phyloP scores from a whole-genome alignment of 2,329 filamentous ascomycete species.

The Cercospora zeina region DNA sequence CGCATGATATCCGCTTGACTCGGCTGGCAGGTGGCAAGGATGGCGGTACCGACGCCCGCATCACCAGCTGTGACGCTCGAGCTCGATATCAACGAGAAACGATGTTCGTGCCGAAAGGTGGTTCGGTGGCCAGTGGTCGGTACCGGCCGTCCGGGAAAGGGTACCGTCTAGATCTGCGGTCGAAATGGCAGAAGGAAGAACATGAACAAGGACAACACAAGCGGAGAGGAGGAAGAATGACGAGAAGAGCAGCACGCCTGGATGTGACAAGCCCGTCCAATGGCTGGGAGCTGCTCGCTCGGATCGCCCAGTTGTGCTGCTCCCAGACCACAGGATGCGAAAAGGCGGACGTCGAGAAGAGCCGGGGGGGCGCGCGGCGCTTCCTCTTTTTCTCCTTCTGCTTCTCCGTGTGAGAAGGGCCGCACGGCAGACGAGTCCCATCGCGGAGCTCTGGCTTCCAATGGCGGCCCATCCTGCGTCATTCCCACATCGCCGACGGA shows the following conservation, averaged over 20 bases:
- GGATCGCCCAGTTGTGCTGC: conserved; percentile 16
- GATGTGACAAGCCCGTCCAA: conserved; percentile 15
- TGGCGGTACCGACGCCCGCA: conserved; percentile 12
- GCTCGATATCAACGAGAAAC: conserved; percentile 4
- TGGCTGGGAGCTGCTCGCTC: conserved; percentile 7
- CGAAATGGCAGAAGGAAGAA: conserved; percentile 1
- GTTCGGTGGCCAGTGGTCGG: conserved; percentile 16
- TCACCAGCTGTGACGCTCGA: neutral
- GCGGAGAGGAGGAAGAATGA: neutral
- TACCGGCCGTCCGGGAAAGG: conserved; percentile 7
- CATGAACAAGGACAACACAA: conserved; percentile 6
- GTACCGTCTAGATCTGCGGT: neutral
- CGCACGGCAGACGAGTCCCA: neutral
- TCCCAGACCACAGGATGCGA: conserved; percentile 12
- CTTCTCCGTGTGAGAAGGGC: neutral
- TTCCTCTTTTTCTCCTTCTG: conserved; percentile 4
- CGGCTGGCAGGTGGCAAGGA: neutral
- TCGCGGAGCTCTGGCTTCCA: conserved; percentile 3
- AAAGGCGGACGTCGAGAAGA: neutral
- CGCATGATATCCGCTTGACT: conserved; percentile 14
- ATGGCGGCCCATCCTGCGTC: conserved; percentile 14
- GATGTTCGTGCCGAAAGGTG: conserved; percentile 8
- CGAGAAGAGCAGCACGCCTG: conserved; percentile 8
- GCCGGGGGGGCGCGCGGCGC: neutral
- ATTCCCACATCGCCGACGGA: neutral